Conservation (phyloP, 257 asterid genomes). For the Ligustrum vulgare region DNA sequence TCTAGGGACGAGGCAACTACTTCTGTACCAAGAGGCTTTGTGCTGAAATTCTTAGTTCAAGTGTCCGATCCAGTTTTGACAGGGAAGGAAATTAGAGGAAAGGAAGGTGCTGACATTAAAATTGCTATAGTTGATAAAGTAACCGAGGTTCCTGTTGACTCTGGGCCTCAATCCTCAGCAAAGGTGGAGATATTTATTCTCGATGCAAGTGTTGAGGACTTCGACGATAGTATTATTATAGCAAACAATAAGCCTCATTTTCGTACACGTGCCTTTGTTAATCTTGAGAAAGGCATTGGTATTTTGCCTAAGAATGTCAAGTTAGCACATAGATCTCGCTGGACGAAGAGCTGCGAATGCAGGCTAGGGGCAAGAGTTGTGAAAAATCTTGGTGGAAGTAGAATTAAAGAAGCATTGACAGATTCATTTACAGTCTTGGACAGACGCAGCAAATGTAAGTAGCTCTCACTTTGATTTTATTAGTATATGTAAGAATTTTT, state of each 20-base stretch:
- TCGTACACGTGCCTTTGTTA: conserved; percentile 19
- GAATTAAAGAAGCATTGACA: conserved; percentile 43
- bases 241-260: conserved; percentile 48
- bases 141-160: conserved; percentile 17
- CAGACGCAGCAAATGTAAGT: conserved; percentile 39
- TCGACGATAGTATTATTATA: conserved; percentile 29
- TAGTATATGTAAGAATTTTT: neutral
- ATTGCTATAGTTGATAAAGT: conserved; percentile 35
- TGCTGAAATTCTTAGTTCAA: conserved; percentile 39
- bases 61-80: conserved; percentile 38
- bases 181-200: conserved; percentile 38
- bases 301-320: conserved; percentile 6
- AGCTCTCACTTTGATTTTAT: neutral
- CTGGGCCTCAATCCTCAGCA: conserved; percentile 42
- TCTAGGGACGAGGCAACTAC: conserved; percentile 12
- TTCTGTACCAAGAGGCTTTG: conserved; percentile 25
- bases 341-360: conserved; percentile 39
- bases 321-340: conserved; percentile 29
- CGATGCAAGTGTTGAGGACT: conserved; percentile 22
- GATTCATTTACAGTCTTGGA: conserved; percentile 46
- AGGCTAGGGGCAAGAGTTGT: conserved; percentile 48
- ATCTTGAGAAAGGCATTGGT: conserved; percentile 38
- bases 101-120: conserved; percentile 21
- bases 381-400: conserved; percentile 28
- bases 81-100: conserved; percentile 40